phyloP scores from a whole-genome alignment of 305 asterid genomes.

The Coffea humblotiana region DNA sequence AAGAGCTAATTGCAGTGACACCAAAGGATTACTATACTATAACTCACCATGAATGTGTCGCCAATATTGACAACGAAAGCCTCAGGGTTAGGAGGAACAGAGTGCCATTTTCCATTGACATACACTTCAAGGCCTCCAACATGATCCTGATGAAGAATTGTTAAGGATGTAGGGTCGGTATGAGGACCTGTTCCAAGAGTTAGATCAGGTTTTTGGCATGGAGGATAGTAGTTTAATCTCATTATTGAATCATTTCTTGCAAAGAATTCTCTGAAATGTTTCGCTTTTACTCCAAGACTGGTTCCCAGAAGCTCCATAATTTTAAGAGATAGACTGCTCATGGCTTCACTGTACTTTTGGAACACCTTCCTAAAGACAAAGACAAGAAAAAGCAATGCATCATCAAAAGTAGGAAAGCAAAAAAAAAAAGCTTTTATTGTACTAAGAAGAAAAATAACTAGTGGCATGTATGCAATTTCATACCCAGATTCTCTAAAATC shows the following conservation, averaged over 20 bases:
- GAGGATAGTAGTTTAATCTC: conserved; percentile 81
- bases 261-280: conserved; percentile 57
- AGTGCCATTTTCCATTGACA: conserved; percentile 66
- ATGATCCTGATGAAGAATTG: conserved; percentile 77
- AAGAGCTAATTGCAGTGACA: neutral
- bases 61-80: conserved; percentile 90
- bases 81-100: conserved; percentile 57
- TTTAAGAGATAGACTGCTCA: conserved; percentile 51
- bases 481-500: conserved; percentile 59
- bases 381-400: neutral
- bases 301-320: conserved; percentile 71
- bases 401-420: neutral
- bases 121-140: conserved; percentile 79
- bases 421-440: neutral
- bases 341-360: conserved; percentile 62
- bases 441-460: neutral
- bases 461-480: neutral
- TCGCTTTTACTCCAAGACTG: conserved; percentile 61
- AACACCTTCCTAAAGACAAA: conserved; percentile 44
- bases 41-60: conserved; percentile 75
- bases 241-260: conserved; percentile 70
- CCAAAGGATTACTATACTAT: neutral
- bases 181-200: conserved; percentile 92
- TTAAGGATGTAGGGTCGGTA: conserved; percentile 73
- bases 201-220: conserved; percentile 57